A percentile compares a stretch with the other conserved stretches of the same genome.
Conservation (phyloP, 768 basidiomycete species). For the Panaeolus papilionaceus region DNA sequence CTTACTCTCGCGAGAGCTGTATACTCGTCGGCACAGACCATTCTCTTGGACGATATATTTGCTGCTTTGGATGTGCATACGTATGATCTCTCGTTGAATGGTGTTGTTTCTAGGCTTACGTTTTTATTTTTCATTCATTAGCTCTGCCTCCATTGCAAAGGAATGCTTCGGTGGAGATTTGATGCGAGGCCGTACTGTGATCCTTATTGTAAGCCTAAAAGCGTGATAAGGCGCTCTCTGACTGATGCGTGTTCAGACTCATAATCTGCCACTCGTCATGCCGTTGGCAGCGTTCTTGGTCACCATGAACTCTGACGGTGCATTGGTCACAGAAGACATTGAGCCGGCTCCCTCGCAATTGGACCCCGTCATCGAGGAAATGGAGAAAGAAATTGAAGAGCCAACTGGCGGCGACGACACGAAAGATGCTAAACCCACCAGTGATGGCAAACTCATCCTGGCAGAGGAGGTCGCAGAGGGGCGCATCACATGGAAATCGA, state of each 20-base stretch:
- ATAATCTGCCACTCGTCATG: constrained; percentile 52
- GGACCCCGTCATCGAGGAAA: background rate
- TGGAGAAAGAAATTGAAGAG: background rate
- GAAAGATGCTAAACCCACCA: constrained; percentile 9
- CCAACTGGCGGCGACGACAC: background rate
- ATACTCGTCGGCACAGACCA: constrained; percentile 55
- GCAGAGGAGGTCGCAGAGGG: constrained; percentile 63
- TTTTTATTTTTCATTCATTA: too few relatives aligned
- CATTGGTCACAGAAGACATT: constrained; percentile 38
- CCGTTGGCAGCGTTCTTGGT: constrained; percentile 47
- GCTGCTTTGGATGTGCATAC: constrained; percentile 55
- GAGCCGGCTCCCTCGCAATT: background rate
- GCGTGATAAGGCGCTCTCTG: background rate
- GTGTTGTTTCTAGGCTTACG: background rate
- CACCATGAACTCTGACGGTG: background rate
- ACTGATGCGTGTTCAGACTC: constrained; percentile 33
- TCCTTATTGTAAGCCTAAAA: constrained; percentile 62
- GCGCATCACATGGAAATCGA: constrained; percentile 30
- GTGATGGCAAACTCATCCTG: constrained; percentile 62
- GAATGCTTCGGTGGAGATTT: constrained; percentile 80
- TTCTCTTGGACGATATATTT: constrained; percentile 76
- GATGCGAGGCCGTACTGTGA: constrained; percentile 72
- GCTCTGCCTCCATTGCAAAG: constrained; percentile 77
- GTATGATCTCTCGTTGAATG: constrained; percentile 22
- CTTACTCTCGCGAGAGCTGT: constrained; percentile 48